A percentile compares a stretch with the other conserved stretches of the same genome.
These are phyloP conservation scores for Colletotrichum higginsianum DNA, from an alignment of 2,329 filamentous ascomycete species.

Conservation along the genomic window DNA sequence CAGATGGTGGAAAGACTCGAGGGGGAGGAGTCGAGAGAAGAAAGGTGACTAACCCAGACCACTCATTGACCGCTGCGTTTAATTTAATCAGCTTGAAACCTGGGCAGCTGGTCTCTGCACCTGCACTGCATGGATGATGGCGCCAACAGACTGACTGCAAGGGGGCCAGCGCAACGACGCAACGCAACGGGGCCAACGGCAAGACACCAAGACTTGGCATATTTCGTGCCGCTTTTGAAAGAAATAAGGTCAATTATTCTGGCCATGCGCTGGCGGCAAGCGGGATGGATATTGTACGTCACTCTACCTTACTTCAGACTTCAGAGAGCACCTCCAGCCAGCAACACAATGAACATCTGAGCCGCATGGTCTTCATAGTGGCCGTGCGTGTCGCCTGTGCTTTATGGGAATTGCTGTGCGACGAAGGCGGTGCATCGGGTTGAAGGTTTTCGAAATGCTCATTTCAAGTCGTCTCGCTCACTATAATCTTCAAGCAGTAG, in stretches of 20 bases:
- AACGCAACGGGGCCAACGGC: neutral
- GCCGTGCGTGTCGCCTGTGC: neutral
- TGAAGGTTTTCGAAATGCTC: neutral
- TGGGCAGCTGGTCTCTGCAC: neutral
- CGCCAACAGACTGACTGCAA: slow-evolving; percentile 5
- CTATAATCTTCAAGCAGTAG: too few relatives aligned
- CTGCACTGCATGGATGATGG: slow-evolving; percentile 28
- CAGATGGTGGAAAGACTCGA: neutral
- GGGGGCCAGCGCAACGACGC: too few relatives aligned
- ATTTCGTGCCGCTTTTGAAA: slow-evolving; percentile 27
- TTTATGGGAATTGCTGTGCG: neutral
- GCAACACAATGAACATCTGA: too few relatives aligned
- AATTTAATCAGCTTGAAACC: slow-evolving; percentile 42
- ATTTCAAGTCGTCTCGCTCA: neutral
- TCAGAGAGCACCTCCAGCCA: too few relatives aligned
- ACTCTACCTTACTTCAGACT: neutral
- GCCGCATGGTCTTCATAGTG: neutral
- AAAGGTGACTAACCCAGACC: neutral
- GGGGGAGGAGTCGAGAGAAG: neutral
- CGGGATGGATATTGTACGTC: slow-evolving; percentile 12
- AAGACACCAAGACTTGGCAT: slow-evolving; percentile 8
- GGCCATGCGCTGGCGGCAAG: slow-evolving; percentile 18
- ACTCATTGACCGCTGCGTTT: slow-evolving; percentile 15
- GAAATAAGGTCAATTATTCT: slow-evolving; percentile 17
- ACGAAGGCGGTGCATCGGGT: neutral